These are phyloP conservation scores for Sindora glabra DNA, from an alignment of 306 rosid species.

Conservation along the genomic window DNA sequence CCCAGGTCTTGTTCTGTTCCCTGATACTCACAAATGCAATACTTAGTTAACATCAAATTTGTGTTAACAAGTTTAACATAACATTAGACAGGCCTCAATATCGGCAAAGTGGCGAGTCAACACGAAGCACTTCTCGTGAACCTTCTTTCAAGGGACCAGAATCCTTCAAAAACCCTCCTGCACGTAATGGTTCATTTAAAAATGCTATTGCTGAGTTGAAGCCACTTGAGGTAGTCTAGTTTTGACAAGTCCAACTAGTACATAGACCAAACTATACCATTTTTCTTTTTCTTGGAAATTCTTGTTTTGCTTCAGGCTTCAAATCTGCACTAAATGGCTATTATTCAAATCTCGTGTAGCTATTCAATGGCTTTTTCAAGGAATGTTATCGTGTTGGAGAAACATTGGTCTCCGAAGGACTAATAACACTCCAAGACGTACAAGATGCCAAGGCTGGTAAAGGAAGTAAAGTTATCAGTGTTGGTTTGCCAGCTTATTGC, in stretches of 20 bases:
- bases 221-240: conserved; percentile 65
- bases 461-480: conserved; percentile 62
- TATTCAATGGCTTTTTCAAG: conserved; percentile 61
- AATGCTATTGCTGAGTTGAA: conserved; percentile 52
- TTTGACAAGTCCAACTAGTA: neutral
- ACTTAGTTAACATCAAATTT: neutral
- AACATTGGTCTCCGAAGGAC: conserved; percentile 66
- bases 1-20: conserved; percentile 62
- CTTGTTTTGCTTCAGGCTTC: neutral
- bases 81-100: conserved; percentile 42
- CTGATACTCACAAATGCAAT: neutral
- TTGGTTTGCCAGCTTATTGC: conserved; percentile 84
- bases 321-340: conserved; percentile 15
- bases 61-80: conserved; percentile 15
- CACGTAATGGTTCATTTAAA: conserved; percentile 50
- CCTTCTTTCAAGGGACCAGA: conserved; percentile 43
- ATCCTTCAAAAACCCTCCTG: conserved; percentile 44
- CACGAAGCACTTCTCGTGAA: conserved; percentile 11
- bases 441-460: conserved; percentile 63
- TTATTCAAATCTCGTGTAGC: conserved; percentile 35
- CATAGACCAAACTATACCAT: neutral
- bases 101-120: conserved; percentile 36
- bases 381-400: conserved; percentile 52
- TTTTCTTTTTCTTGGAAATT: neutral
- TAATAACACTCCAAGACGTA: conserved; percentile 53